Evolutionary conservation across 2,329 filamentous ascomycete genomes (phyloP).

Genomic region (Hypoxylon sp.): DNA sequence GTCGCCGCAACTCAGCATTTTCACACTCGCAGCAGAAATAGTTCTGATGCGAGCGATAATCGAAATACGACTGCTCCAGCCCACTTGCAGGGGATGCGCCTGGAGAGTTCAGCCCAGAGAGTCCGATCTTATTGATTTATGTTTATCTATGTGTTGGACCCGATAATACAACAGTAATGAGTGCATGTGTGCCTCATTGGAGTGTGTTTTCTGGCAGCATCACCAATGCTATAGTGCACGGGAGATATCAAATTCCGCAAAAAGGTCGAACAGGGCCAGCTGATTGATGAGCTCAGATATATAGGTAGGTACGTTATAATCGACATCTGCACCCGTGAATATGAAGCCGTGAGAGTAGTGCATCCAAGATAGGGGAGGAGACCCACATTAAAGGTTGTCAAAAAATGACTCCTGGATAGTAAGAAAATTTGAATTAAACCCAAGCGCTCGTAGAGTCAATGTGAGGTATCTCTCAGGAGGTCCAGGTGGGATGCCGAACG

Average conservation of each 20-base stretch:
- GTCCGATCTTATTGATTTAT: not conserved
- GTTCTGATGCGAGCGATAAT: constrained; percentile 22
- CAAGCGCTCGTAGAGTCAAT: constrained; percentile 35
- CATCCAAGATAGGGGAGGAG: not conserved
- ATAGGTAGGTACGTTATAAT: constrained; percentile 57
- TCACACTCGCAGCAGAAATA: constrained; percentile 9
- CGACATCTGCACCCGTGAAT: constrained; percentile 55
- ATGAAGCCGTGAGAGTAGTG: not conserved
- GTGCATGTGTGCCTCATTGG: constrained; percentile 61
- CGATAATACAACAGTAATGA: constrained; percentile 43
- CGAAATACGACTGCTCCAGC: constrained; percentile 21
- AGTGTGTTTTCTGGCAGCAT: constrained; percentile 51
- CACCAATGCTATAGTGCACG: constrained; percentile 61
- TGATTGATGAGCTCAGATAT: constrained; percentile 59
- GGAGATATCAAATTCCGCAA: constrained; percentile 65
- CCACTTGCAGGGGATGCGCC: constrained; percentile 24
- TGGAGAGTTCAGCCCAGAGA: not conserved
- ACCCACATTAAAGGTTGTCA: constrained; percentile 39
- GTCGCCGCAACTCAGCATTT: too few relatives aligned
- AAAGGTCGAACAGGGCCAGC: constrained; percentile 46
- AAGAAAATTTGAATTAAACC: constrained; percentile 59
- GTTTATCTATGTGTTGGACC: constrained; percentile 11
- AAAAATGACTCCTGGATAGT: constrained; percentile 59
- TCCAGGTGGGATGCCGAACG: constrained; percentile 44
- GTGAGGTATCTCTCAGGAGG: constrained; percentile 41